Conservation (phyloP, 495 filamentous ascomycete species). For the Haplographium delicatum region DNA sequence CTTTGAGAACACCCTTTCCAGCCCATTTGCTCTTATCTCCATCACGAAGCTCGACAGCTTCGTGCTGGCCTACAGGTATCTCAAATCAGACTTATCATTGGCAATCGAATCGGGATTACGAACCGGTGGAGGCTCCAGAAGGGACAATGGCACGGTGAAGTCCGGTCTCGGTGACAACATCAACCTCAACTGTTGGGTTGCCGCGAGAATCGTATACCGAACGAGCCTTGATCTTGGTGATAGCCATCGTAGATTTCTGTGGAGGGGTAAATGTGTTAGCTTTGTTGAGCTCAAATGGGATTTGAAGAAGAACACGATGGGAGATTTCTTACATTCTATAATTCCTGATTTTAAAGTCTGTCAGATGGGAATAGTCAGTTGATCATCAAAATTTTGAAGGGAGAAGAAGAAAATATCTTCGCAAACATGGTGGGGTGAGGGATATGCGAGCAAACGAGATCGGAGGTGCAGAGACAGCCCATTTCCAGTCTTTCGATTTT, state of each 20-base stretch:
- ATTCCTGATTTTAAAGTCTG: conserved; percentile 7
- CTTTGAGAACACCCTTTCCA: conserved; percentile 95
- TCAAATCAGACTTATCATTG: conserved; percentile 9
- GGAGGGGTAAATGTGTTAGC: conserved; percentile 18
- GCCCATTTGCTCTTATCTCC: conserved; percentile 96
- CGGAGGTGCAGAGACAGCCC: conserved; percentile 17
- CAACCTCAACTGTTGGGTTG: conserved; percentile 90
- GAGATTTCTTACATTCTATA: conserved; percentile 12
- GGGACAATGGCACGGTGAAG: conserved; percentile 98
- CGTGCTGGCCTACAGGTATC: conserved; percentile 71
- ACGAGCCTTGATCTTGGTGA: conserved; percentile 97
- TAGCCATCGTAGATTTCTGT: conserved; percentile 62
- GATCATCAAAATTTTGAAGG: conserved; percentile 11
- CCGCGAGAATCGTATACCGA: conserved; percentile 99
- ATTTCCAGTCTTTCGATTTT: conserved; percentile 7
- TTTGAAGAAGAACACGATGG: neutral
- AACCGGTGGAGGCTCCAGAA: conserved; percentile 94
- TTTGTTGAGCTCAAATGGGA: neutral
- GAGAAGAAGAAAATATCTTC: conserved; percentile 16
- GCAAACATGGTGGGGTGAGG: conserved; percentile 18
- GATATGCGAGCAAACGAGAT: conserved; percentile 19
- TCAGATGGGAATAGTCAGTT: conserved; percentile 14
- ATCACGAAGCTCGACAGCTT: conserved; percentile 97
- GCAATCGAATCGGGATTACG: conserved; percentile 29
- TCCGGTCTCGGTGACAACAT: conserved; percentile 92